Evolutionary conservation across 1,284 basidiomycete species (phyloP), one percentile per base, ranked within the genome.

Genomic region (Tausonia pullulans): DNA sequence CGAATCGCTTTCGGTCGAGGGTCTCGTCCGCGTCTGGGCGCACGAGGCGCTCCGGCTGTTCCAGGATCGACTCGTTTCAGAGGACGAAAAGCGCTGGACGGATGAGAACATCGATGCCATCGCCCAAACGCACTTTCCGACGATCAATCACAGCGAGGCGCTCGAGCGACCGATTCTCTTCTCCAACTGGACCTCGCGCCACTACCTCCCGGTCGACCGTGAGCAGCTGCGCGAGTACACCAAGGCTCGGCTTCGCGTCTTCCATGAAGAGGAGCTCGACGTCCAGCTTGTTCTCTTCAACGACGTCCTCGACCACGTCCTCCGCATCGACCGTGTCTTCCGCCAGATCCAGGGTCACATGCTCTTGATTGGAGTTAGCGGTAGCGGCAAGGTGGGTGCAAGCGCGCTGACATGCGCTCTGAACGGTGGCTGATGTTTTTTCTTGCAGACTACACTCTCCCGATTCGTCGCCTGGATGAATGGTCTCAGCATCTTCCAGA

Each of bases 381-480:
- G 96, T 55, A 93, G 91, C 73, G 97, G 97, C 68, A 96, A 98
- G 84, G 93, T 92, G 69, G 75, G 79, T 44, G 11, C 43, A 62
- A 27, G 27, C 27, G 27, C 27, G 27, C 27, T 9, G 43, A 14
- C 27, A 63, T 61, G 57, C 44, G 27, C 60, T 69, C 43, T 48
- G n/a, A 45, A 27, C 27, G 27, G 27, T 27, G 27, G 49, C 65
- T 68, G 62, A 68, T 39, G 59, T 46, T 56, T 52, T 67, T 58
- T 69, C 58, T 49, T 61, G 1, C 72, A 96, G 89, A 99, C 96
- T 1, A 99, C 95, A 0, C 79, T 99, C 1, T 96, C 96, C 44
- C 87, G 97, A 63, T 99, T 99, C 75, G 96, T 98, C 53, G 96
- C 96, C 0, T 99, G 96, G 96, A 93, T 99, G 86, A 97, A 98